Base-by-base conservation (phyloP, 768 basidiomycete genomes). In the Calocybe indica region DNA sequence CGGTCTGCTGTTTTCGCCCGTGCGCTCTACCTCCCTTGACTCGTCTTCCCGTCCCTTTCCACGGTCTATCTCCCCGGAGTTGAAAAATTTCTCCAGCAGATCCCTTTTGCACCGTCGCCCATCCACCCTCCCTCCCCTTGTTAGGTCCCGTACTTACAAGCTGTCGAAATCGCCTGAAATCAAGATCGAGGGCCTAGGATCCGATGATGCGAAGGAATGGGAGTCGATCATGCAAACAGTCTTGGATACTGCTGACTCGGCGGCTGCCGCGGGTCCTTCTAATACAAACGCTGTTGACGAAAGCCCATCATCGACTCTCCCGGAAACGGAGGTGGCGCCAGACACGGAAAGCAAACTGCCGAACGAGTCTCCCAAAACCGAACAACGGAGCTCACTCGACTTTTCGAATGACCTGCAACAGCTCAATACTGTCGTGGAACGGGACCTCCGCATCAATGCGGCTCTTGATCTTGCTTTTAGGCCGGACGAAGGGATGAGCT, bases 41-140 rank as follows among this genome's bases (percentile, higher is more conserved):
- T 74, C 72, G 1, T 50, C 57, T 6, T 35, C 46, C 6, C 57
- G 46, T 10, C 54, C 59, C 33, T 58, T 62, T 6, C 52, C 56
- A 36, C 68, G 70, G 29, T 70, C 72, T 0, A 50, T 57, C 1
- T 68, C 71, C 71, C 67, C 70, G 1, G 71, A 75, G 13, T 75
- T 72, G 73, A 67, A 66, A 40, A 56, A 66, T 41, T 57, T 70
- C 28, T 61, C 65, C 1, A 54, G 60, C 5, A 22, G 22, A 22
- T 49, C 59, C 5, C 58, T 67, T 6, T 54, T 40, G 57, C 60
- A 40, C 58, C 62, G 36, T 52, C 66, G n/a, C 60, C 63, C 22
- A 55, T 64, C 67, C 1, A 67, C 68, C 1, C 56, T 70, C 15
- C 53, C 54, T 5, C 22, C 42, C 9, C 50, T 50, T 12, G 46